Base-by-base conservation (phyloP, 164 flowering plant species). In the Nelumbo lutea region DNA sequence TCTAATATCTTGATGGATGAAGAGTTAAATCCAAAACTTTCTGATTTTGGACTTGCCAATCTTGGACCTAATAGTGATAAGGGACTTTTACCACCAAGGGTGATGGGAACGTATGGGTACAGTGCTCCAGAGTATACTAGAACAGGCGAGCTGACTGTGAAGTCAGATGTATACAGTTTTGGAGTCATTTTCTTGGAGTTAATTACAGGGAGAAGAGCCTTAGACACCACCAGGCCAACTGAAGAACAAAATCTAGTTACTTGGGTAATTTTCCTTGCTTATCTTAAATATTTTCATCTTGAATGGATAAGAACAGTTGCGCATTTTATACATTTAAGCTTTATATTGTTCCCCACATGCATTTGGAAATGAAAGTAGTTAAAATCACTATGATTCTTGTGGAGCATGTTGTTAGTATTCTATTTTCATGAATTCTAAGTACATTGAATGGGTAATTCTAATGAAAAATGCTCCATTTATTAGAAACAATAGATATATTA, bases 51-150 rank as follows among this genome's bases (percentile, higher is more conserved):
- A 11, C 78, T 87, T n/a, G 88, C 82, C 9, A 87, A 86, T 72
- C 82, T 85, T 51, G 83, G 86, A 45, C 79, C 84, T 51, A 55
- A 42, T 40, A 84, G 83, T 5, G 85, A 80, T 13, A 81, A 81
- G 70, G 66, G 67, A 41, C 83, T 76, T 59, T 76, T 75, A 11
- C 73, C 86, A 11, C 81, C 88, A 1, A 78, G 88, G 67, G 87
- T 81, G 42, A 81, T 88, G 93, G 90, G 89, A 1, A 85, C 90
- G 0, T 88, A 86, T 64, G 93, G 93, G 6, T 88, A 85, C 46
- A 80, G 82, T 67, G 90, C 93, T 43, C 93, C 93, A 0, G 93
- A 88, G 67, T 87, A 83, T 82, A 67, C 78, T 56, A 81, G 79
- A 78, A 62, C 79, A 5, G 87, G 86, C 62, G 70, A 85, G 51